Evolutionary conservation across 176 grass and related monocot genomes (phyloP).

Genomic region (Rhynchospora tenuis): DNA sequence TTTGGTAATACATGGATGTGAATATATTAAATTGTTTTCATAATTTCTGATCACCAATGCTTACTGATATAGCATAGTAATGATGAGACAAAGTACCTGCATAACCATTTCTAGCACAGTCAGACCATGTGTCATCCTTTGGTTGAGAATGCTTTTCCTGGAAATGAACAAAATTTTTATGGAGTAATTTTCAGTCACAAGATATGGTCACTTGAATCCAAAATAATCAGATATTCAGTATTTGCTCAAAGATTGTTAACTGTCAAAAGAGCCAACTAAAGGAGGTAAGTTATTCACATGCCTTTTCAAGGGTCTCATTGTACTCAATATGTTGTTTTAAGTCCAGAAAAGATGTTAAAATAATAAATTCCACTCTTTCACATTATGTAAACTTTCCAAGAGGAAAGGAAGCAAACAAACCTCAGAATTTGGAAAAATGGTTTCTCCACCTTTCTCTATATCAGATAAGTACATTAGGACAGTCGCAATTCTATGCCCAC

Average conservation of each 20-base stretch:
- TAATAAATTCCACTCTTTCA: not conserved
- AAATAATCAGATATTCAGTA: slow-evolving; percentile 3
- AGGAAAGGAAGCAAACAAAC: slow-evolving; percentile 34
- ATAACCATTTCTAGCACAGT: slow-evolving; percentile 84
- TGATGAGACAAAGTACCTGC: slow-evolving; percentile 40
- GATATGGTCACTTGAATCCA: not conserved
- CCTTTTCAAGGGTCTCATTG: not conserved
- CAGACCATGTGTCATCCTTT: slow-evolving; percentile 75
- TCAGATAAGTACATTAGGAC: slow-evolving; percentile 88
- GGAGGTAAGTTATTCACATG: not conserved
- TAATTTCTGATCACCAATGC: not conserved
- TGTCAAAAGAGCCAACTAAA: not conserved
- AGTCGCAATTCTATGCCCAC: slow-evolving; percentile 79
- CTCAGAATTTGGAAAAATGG: slow-evolving; percentile 76
- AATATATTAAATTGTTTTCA: not conserved
- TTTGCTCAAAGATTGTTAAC: not conserved
- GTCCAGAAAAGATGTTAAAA: not conserved
- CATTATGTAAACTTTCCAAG: not conserved
- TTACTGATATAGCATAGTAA: not conserved
- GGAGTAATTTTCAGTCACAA: not conserved
- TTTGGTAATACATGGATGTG: not conserved
- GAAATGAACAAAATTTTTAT: slow-evolving; percentile 24
- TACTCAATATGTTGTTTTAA: not conserved
- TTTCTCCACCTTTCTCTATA: slow-evolving; percentile 82
- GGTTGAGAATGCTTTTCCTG: slow-evolving; percentile 63